phyloP scores from a whole-genome alignment of 2,329 filamentous ascomycete species.

The Pestalotiopsis sp. region DNA sequence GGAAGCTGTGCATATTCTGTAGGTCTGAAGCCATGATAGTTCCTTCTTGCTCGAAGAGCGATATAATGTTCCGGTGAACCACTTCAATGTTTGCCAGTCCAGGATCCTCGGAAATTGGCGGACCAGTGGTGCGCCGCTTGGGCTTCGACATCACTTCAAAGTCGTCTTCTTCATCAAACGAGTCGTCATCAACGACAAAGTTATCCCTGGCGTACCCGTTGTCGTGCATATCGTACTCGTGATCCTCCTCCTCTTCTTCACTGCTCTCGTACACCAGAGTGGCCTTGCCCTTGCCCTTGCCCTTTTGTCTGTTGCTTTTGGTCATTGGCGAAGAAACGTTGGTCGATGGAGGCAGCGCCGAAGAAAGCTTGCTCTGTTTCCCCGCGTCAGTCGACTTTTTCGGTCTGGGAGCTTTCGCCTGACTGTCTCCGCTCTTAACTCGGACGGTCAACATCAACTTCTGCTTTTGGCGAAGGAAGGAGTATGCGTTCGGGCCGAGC shows the following conservation, averaged over 20 bases:
- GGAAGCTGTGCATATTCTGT: slow-evolving; percentile 59
- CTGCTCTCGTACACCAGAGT: slow-evolving; percentile 36
- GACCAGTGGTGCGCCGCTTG: slow-evolving; percentile 47
- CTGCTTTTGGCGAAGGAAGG: slow-evolving; percentile 47
- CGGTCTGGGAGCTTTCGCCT: slow-evolving; percentile 25
- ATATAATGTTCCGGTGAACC: slow-evolving; percentile 65
- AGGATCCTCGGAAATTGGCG: slow-evolving; percentile 61
- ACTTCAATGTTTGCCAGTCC: slow-evolving; percentile 56
- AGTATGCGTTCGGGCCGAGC: slow-evolving; percentile 43
- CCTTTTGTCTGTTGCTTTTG: slow-evolving; percentile 36
- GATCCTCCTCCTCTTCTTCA: slow-evolving; percentile 39
- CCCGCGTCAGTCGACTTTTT: slow-evolving; percentile 37
- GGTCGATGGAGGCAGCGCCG: slow-evolving; percentile 40
- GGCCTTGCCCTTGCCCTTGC: slow-evolving; percentile 34
- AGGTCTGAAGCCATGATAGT: slow-evolving; percentile 62
- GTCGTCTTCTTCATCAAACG: slow-evolving; percentile 45
- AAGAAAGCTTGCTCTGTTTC: slow-evolving; percentile 32
- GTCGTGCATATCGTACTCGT: slow-evolving; percentile 28
- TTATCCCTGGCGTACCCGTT: slow-evolving; percentile 48
- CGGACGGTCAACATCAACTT: slow-evolving; percentile 45
- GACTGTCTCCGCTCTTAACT: slow-evolving; percentile 37
- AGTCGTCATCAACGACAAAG: slow-evolving; percentile 40
- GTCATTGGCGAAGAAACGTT: slow-evolving; percentile 56
- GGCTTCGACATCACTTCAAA: slow-evolving; percentile 45
- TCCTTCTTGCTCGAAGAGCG: slow-evolving; percentile 66